Evolutionary conservation across 345 rosid genomes (phyloP).

Genomic region (Aquilaria malaccensis): DNA sequence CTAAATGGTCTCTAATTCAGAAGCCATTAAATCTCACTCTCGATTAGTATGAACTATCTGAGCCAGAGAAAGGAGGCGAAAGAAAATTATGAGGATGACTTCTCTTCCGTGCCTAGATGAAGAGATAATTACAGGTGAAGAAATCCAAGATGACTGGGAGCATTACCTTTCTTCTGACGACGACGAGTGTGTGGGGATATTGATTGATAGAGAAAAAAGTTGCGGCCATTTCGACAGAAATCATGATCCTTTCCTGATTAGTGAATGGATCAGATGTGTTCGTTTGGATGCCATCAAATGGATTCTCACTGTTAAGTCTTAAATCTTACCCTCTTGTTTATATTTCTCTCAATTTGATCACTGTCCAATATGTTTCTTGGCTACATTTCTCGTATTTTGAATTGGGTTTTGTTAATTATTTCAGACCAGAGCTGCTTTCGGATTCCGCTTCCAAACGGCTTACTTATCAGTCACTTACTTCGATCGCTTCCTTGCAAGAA

Average conservation of each 20-base stretch:
- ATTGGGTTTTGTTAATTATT: conserved; percentile 6
- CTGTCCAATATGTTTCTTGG: not conserved
- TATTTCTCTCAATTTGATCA: not conserved
- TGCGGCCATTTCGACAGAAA: conserved; percentile 17
- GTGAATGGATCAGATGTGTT: conserved; percentile 25
- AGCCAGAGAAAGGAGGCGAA: not conserved
- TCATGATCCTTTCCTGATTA: conserved; percentile 17
- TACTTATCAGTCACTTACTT: conserved; percentile 46
- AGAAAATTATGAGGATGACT: conserved; percentile 21
- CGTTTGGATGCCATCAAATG: conserved; percentile 43
- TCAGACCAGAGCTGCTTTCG: conserved; percentile 36
- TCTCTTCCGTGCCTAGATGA: conserved; percentile 34
- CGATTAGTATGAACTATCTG: not conserved
- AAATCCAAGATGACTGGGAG: conserved; percentile 5
- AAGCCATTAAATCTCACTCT: conserved; percentile 13
- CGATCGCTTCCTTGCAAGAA: conserved; percentile 43
- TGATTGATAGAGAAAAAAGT: conserved; percentile 33
- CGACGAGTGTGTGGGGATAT: conserved; percentile 25
- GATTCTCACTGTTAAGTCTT: conserved; percentile 44
- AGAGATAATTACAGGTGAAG: conserved; percentile 18
- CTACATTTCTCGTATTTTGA: not conserved
- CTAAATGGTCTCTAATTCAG: too few species aligned
- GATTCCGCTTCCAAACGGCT: conserved; percentile 43
- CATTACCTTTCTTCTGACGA: conserved; percentile 10
- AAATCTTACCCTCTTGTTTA: not conserved